phyloP scores from a whole-genome alignment of 2,329 filamentous ascomycete species.

The Teratosphaeria viscida region DNA sequence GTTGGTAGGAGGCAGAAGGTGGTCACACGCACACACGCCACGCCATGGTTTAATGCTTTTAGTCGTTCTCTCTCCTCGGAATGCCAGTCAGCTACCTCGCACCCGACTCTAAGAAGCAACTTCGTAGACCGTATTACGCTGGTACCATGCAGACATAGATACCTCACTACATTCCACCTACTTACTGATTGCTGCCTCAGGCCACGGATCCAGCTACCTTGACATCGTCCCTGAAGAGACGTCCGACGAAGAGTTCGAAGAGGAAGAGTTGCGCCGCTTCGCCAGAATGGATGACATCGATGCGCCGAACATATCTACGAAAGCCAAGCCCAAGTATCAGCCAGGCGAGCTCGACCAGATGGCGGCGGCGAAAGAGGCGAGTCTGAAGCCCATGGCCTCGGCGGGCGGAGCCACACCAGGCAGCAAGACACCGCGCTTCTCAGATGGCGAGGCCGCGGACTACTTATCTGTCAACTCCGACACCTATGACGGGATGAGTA shows the following conservation, averaged over 20 bases:
- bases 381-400: constrained; percentile 10
- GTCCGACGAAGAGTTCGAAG: constrained; percentile 2
- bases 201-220: constrained; percentile 18
- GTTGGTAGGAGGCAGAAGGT: not conserved
- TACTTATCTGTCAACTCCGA: constrained; percentile 29
- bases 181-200: constrained; percentile 8
- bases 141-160: not conserved
- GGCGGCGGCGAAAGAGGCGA: constrained; percentile 21
- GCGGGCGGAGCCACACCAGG: constrained; percentile 4
- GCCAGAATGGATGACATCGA: constrained; percentile 19
- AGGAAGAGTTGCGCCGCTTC: constrained; percentile 18
- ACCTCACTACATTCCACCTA: not conserved
- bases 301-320: not conserved
- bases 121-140: constrained; percentile 9
- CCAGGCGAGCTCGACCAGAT: constrained; percentile 17
- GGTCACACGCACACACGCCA: not conserved
- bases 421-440: constrained; percentile 7
- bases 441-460: constrained; percentile 13
- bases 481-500: constrained; percentile 25
- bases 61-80: not conserved
- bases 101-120: not conserved
- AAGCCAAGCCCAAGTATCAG: not conserved
- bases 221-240: constrained; percentile 18
- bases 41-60: not conserved
- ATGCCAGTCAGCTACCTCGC: constrained; percentile 4